Percentiles rank a stretch among this genome's conserved stretches.
phyloP scores from a whole-genome alignment of 106 monocot species.

The Dendrobium nobile region DNA sequence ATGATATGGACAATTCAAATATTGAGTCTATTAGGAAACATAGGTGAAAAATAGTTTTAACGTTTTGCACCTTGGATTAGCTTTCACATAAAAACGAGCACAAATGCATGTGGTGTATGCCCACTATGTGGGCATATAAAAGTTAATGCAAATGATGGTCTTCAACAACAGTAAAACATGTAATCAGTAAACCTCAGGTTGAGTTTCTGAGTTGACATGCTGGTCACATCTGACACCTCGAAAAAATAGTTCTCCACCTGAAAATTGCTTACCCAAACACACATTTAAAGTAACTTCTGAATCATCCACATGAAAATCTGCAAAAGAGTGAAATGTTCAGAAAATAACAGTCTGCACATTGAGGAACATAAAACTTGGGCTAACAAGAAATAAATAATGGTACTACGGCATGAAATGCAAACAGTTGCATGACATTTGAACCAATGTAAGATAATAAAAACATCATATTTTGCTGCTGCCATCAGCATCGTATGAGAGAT shows the following conservation, averaged over 20 bases:
- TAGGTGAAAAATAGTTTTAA: not conserved
- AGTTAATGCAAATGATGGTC: not conserved
- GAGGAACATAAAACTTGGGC: not conserved
- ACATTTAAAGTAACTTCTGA: constrained; percentile 98
- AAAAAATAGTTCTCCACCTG: constrained; percentile 90
- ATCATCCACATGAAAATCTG: constrained; percentile 98
- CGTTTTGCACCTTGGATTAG: not conserved
- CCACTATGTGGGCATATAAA: not conserved
- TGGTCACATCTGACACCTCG: constrained; percentile 88
- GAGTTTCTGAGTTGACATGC: constrained; percentile 85
- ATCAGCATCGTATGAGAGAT: not conserved
- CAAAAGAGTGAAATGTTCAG: constrained; percentile 10
- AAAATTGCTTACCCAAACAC: constrained; percentile 90
- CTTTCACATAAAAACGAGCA: not conserved
- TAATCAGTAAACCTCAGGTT: constrained; percentile 58
- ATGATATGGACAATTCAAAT: not conserved
- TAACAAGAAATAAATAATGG: constrained; percentile 3
- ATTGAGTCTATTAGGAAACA: not conserved
- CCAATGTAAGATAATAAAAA: not conserved
- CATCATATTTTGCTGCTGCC: not conserved
- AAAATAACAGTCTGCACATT: not conserved
- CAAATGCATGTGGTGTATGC: not conserved
- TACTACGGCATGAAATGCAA: not conserved
- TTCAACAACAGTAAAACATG: not conserved
- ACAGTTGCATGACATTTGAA: not conserved